A percentile compares a stretch with the other conserved stretches of the same genome.
Conservation (phyloP, 345 rosid genomes). For the Citrus reticulata region DNA sequence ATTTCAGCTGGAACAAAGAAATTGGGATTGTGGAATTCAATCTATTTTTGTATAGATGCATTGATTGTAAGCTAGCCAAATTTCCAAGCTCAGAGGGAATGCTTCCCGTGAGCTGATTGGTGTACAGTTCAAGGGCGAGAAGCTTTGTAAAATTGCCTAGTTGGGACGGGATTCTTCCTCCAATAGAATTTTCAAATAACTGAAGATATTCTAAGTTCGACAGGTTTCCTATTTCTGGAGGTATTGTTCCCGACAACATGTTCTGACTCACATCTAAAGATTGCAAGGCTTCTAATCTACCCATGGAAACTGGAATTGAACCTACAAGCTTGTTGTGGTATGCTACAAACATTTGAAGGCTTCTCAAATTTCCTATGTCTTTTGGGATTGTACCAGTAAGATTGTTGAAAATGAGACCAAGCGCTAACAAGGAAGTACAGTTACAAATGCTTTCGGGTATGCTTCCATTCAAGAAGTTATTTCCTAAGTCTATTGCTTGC, state of each 20-base stretch:
- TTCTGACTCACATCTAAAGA: slow-evolving; percentile 53
- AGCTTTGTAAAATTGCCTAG: slow-evolving; percentile 57
- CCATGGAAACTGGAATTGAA: slow-evolving; percentile 58
- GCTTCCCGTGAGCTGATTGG: slow-evolving; percentile 49
- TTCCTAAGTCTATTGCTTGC: slow-evolving; percentile 51
- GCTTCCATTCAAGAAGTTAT: slow-evolving; percentile 54
- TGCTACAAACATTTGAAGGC: slow-evolving; percentile 49
- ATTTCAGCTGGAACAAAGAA: slow-evolving; percentile 50
- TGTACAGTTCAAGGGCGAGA: slow-evolving; percentile 46
- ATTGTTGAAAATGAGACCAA: slow-evolving; percentile 49
- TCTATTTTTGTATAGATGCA: slow-evolving; percentile 48
- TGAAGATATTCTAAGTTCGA: slow-evolving; percentile 39
- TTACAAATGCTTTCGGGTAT: slow-evolving; percentile 57
- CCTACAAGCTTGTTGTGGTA: slow-evolving; percentile 48
- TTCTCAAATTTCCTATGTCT: slow-evolving; percentile 53
- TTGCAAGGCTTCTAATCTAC: slow-evolving; percentile 46
- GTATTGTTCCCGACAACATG: slow-evolving; percentile 57
- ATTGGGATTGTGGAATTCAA: slow-evolving; percentile 68
- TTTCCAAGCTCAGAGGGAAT: slow-evolving; percentile 74
- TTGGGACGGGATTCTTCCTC: slow-evolving; percentile 62
- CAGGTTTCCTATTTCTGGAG: slow-evolving; percentile 66
- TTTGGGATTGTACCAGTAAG: slow-evolving; percentile 56
- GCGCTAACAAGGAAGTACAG: slow-evolving; percentile 43
- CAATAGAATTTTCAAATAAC: slow-evolving; percentile 44
- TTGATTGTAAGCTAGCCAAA: slow-evolving; percentile 37